Base-by-base conservation (phyloP, 176 grass and related monocot species). In the Triticum monococcum region DNA sequence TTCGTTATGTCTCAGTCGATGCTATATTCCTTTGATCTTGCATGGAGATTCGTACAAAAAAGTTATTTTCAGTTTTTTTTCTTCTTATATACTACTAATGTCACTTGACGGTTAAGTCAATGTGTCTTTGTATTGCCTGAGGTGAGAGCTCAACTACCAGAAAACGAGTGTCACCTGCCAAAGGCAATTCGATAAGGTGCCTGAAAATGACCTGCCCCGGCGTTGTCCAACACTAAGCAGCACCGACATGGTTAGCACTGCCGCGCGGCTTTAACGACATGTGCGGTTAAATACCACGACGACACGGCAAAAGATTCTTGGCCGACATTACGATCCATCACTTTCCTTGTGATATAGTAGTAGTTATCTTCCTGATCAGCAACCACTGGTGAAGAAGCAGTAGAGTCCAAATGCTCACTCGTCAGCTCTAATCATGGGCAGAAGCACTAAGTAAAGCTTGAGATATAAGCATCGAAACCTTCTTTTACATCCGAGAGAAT, bases 211-310 rank as follows among this genome's bases (percentile, higher is more conserved):
- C 79, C 33, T 28, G 67, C 43, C 36, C 57, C 43, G 52, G n/a
- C 56, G 26, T 79, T 68, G 33, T 64, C 48, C 31, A 10, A 26
- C 35, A 67, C 65, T 52, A 45, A 5, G 54, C 52, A 45, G 9
- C 66, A 83, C 84, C 84, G 89, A 87, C 84, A 83, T 66, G 7
- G 73, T 64, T 45, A 83, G 41, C 35, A 12, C 54, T 69, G 20
- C 31, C 37, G 40, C 48, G 28, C 26, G 63, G 20, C 11, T 54
- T 77, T 22, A 2, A 52, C 3, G 40, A 59, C 30, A 24, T 50
- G 60, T 45, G 66, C 59, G 31, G 41, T 66, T 83, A 52, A 52
- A 74, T 50, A 43, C 3, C 54, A 43, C 20, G 71, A n/a, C 24
- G 31, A 43, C 79, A 83, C 22, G 64, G 40, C 72, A 16, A 77